Conservation (phyloP, 129 eudicot species). For the Tagetes patula region DNA sequence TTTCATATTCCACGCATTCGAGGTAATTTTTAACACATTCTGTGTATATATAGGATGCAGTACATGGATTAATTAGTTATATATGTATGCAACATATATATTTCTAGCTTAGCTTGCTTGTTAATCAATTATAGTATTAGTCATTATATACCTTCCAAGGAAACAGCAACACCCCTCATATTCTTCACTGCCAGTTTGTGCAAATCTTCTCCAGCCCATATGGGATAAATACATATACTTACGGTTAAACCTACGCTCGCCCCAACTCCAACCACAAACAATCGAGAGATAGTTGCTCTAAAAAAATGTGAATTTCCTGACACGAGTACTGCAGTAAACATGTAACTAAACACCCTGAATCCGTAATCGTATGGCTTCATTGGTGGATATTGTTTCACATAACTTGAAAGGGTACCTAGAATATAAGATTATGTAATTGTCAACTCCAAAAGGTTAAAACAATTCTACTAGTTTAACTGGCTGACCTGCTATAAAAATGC, state of each 20-base stretch:
- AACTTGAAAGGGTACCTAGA: slow-evolving; percentile 62
- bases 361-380: slow-evolving; percentile 82
- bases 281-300: slow-evolving; percentile 62
- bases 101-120: too few species aligned
- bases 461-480: not conserved
- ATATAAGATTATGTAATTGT: too few species aligned
- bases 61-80: too few species aligned
- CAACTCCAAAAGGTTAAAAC: too few species aligned
- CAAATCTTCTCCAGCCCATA: slow-evolving; percentile 93
- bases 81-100: too few species aligned
- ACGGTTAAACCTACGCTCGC: slow-evolving; percentile 44
- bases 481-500: slow-evolving; percentile 48
- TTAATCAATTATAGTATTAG: too few species aligned
- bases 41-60: not conserved
- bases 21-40: slow-evolving; percentile 72
- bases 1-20: slow-evolving; percentile 57
- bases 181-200: slow-evolving; percentile 85
- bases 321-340: slow-evolving; percentile 65
- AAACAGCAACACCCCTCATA: slow-evolving; percentile 76
- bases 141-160: slow-evolving; percentile 64
- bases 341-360: slow-evolving; percentile 76
- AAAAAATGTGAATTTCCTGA: slow-evolving; percentile 63
- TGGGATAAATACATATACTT: slow-evolving; percentile 70
- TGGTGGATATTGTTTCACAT: slow-evolving; percentile 65
- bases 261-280: slow-evolving; percentile 67